Base-by-base conservation (phyloP, 129 eudicot genomes). In the Silybum marianum region DNA sequence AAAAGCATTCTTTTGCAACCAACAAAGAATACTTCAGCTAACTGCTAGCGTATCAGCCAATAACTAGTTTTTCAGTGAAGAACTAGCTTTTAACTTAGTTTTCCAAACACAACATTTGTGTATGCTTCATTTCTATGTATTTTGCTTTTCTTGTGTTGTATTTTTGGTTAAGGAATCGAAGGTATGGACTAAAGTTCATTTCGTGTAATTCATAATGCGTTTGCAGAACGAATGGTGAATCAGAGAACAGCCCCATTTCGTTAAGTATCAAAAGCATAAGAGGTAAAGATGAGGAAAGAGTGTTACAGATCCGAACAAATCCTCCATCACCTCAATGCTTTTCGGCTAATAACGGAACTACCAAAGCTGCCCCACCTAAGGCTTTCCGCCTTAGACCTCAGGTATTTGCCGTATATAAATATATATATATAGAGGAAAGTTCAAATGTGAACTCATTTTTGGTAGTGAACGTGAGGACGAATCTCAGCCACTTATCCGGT, bases 251-350 rank as follows among this genome's bases (percentile, higher is more conserved):
- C 21, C 97, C 98, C 1, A 69, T 82, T 36, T 46, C 87, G 40
- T 72, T 95, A 78, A 87, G 90, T 82, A 71, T 92, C 85, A 90
- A 89, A 78, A 89, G 40, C 71, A 77, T 85, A 60, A 90, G 87
- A 69, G 58, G 84, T 65, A 84, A 83, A 48, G 88, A 86, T 18
- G 84, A 73, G 34, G 85, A 87, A 73, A 82, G 73, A 73, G 73
- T 84, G 88, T 54, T 89, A 84, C 97, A 86, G 73, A 95, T 95
- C 40, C 90, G 97, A 54, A 92, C 97, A 9, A 75, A 82, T 77
- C 99, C 99, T 58, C 99, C 99, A 9, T 89, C 99, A 9, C 98
- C 97, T 32, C 99, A 95, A 79, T 90, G 99, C 60, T 95, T 95
- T 85, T 92, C 98, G 8, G 97, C 93, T 46, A 85, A 81, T 21